Conservation (phyloP, 2,329 filamentous ascomycete genomes). For the Arthroderma sp. region DNA sequence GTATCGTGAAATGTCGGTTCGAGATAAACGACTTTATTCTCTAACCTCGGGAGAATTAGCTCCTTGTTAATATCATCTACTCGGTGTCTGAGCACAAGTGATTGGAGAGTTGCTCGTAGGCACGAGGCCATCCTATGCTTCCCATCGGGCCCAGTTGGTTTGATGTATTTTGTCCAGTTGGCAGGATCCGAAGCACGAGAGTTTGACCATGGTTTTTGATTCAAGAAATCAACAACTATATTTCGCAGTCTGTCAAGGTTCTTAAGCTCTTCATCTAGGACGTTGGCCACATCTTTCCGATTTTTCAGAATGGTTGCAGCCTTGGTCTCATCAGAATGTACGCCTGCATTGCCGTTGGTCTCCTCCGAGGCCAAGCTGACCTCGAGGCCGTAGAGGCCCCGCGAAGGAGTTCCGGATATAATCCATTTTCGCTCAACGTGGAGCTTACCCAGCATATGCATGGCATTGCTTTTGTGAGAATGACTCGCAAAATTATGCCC, state of each 20-base stretch:
- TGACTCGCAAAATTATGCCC: slow-evolving; percentile 71
- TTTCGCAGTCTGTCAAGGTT: slow-evolving; percentile 55
- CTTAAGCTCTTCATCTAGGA: slow-evolving; percentile 41
- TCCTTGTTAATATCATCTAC: slow-evolving; percentile 54
- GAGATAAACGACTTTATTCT: slow-evolving; percentile 58
- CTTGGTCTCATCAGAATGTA: slow-evolving; percentile 5
- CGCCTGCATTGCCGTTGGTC: neutral
- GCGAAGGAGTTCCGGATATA: slow-evolving; percentile 79
- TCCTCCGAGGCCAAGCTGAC: slow-evolving; percentile 39
- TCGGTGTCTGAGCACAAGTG: slow-evolving; percentile 68
- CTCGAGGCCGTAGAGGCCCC: slow-evolving; percentile 65
- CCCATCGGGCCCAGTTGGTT: slow-evolving; percentile 46
- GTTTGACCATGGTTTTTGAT: slow-evolving; percentile 67
- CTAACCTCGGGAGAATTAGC: slow-evolving; percentile 55
- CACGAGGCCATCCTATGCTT: slow-evolving; percentile 29
- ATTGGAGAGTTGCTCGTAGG: slow-evolving; percentile 57
- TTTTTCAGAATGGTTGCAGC: slow-evolving; percentile 19
- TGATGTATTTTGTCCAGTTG: slow-evolving; percentile 63
- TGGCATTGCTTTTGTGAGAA: slow-evolving; percentile 44
- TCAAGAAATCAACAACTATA: slow-evolving; percentile 58
- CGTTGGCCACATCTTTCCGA: slow-evolving; percentile 26
- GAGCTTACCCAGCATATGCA: slow-evolving; percentile 41
- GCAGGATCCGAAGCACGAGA: slow-evolving; percentile 43
- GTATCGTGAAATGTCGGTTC: slow-evolving; percentile 77
- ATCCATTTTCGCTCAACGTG: slow-evolving; percentile 66